These are phyloP conservation scores for Oldenlandia corymbosa DNA, from an alignment of 257 asterid genomes.

Conservation along the genomic window DNA sequence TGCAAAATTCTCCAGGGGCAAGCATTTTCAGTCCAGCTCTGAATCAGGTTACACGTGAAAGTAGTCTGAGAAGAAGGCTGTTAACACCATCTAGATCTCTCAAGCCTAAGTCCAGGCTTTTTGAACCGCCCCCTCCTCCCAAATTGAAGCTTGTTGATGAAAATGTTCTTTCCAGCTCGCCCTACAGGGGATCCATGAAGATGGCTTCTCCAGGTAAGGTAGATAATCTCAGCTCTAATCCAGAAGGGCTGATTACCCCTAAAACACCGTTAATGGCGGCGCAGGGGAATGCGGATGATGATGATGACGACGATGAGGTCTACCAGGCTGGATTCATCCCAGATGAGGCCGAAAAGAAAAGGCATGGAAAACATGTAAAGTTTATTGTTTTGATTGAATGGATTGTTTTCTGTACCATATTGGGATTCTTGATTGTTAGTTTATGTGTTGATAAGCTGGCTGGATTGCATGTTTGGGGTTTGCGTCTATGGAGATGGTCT, in stretches of 20 bases:
- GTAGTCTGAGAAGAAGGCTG: constrained; percentile 26
- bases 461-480: constrained; percentile 20
- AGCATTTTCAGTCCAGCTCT: constrained; percentile 7
- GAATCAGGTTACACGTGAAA: constrained; percentile 29
- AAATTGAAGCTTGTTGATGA: constrained; percentile 23
- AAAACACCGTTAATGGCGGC: constrained; percentile 58
- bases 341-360: constrained; percentile 16
- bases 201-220: constrained; percentile 21
- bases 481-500: constrained; percentile 66
- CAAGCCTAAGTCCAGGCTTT: constrained; percentile 59
- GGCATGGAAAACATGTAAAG: constrained; percentile 38
- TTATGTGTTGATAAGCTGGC: constrained; percentile 26
- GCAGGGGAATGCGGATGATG: constrained; percentile 35
- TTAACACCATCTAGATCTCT: constrained; percentile 24
- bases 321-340: constrained; percentile 31
- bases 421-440: constrained; percentile 36
- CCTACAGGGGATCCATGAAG: constrained; percentile 26
- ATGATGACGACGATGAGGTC: constrained; percentile 38
- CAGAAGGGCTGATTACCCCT: constrained; percentile 51
- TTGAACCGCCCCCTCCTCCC: constrained; percentile 45
- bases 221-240: constrained; percentile 9
- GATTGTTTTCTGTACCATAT: constrained; percentile 32
- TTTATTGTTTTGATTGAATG: constrained; percentile 37
- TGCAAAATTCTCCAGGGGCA: constrained; percentile 24
- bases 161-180: constrained; percentile 19